These are phyloP conservation scores for Cutaneotrichosporon daszewskae DNA, from an alignment of 1,284 basidiomycete genomes.

Conservation along the genomic window DNA sequence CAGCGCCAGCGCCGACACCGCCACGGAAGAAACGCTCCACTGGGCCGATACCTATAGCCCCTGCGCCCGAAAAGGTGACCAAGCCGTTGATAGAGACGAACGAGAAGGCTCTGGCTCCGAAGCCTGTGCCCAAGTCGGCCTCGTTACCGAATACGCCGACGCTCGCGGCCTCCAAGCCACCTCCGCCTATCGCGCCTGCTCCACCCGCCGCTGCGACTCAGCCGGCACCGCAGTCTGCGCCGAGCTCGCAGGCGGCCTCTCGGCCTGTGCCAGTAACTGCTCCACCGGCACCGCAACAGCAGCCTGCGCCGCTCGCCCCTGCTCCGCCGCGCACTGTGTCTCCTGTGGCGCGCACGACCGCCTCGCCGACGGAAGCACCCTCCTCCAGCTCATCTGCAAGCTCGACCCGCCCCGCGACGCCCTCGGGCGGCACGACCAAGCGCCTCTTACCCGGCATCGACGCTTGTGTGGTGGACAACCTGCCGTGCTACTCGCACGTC, in stretches of 20 bases:
- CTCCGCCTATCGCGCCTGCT: background rate
- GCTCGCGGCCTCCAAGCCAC: background rate
- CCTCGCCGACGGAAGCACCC: conserved; percentile 8
- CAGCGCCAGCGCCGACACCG: background rate
- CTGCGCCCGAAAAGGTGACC: background rate
- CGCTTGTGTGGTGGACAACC: conserved; percentile 41
- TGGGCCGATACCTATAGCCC: background rate
- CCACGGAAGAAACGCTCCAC: background rate
- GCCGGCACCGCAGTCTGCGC: background rate
- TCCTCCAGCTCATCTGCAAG: conserved; percentile 1
- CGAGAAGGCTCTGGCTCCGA: background rate
- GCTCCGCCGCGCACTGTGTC: conserved; percentile 12
- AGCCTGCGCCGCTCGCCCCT: background rate
- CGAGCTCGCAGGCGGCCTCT: too few species aligned
- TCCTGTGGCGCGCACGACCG: conserved; percentile 11
- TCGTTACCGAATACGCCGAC: background rate
- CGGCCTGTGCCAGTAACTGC: too few species aligned
- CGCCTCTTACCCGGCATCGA: conserved; percentile 36
- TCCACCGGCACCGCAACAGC: background rate
- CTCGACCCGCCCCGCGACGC: conserved; percentile 5
- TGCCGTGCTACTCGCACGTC: conserved; percentile 39
- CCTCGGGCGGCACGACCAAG: conserved; percentile 22
- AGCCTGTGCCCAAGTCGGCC: background rate
- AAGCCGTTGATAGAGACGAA: background rate
- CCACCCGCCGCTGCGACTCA: background rate